Conservation (phyloP, 192 early-diverging fungal species). For the Phycomyces nitens region DNA sequence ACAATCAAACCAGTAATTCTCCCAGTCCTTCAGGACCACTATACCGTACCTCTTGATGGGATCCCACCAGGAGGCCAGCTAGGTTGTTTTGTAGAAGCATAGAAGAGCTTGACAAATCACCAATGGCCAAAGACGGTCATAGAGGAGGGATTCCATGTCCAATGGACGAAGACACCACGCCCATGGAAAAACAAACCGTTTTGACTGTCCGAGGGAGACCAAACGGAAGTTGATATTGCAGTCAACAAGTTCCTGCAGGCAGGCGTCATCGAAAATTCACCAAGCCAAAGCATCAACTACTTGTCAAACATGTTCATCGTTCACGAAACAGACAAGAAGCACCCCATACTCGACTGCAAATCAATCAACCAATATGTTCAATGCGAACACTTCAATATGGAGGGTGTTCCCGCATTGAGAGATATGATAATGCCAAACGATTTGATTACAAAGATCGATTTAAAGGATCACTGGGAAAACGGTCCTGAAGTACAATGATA, state of each 20-base stretch:
- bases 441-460: too few relatives aligned
- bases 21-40: neutral
- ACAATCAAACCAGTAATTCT: neutral
- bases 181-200: neutral
- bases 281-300: neutral
- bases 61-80: slow-evolving; percentile 8
- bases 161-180: neutral
- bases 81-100: neutral
- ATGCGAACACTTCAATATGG: slow-evolving; percentile 30
- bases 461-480: too few relatives aligned
- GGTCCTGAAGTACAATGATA: too few relatives aligned
- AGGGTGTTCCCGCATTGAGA: slow-evolving; percentile 21
- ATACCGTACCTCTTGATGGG: neutral
- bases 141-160: neutral
- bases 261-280: slow-evolving; percentile 8
- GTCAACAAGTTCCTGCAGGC: slow-evolving; percentile 4
- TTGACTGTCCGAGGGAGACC: neutral
- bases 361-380: slow-evolving; percentile 16
- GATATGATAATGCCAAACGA: too few relatives aligned
- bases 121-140: neutral
- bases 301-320: slow-evolving; percentile 17
- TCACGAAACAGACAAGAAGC: slow-evolving; percentile 1
- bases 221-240: slow-evolving; percentile 1
- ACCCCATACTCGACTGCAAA: slow-evolving; percentile 7
- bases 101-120: neutral